These are phyloP conservation scores for Tolypocladium tropicale DNA, from an alignment of 2,329 filamentous ascomycete species.

Conservation along the genomic window DNA sequence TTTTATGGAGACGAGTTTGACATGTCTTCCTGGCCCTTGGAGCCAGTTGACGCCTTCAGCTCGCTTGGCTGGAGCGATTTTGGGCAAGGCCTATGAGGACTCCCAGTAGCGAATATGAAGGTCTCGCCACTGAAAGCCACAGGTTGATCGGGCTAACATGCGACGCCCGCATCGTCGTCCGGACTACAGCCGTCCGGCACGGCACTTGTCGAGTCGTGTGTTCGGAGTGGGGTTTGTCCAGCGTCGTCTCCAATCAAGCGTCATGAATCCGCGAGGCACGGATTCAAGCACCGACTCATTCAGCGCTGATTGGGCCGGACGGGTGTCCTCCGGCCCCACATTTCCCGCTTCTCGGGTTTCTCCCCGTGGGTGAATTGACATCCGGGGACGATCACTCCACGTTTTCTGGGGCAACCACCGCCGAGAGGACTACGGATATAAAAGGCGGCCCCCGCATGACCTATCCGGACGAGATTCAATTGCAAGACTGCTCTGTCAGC, in stretches of 20 bases:
- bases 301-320: background rate
- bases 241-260: background rate
- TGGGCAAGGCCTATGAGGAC: background rate
- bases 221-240: background rate
- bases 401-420: background rate
- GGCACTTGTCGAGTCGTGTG: background rate
- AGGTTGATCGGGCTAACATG: background rate
- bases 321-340: background rate
- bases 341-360: background rate
- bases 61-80: conserved; percentile 5
- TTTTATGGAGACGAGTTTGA: conserved; percentile 7
- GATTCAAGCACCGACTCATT: background rate
- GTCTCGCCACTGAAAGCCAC: background rate
- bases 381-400: background rate
- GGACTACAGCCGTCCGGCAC: background rate
- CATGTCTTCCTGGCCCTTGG: conserved; percentile 8
- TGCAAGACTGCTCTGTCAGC: background rate
- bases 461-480: background rate
- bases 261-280: background rate
- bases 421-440: background rate
- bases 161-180: too few species aligned
- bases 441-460: background rate
- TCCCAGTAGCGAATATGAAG: background rate
- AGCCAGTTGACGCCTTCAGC: conserved; percentile 5
- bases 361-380: background rate